Conservation (phyloP, 2,329 filamentous ascomycete genomes). For the Fusarium redolens region DNA sequence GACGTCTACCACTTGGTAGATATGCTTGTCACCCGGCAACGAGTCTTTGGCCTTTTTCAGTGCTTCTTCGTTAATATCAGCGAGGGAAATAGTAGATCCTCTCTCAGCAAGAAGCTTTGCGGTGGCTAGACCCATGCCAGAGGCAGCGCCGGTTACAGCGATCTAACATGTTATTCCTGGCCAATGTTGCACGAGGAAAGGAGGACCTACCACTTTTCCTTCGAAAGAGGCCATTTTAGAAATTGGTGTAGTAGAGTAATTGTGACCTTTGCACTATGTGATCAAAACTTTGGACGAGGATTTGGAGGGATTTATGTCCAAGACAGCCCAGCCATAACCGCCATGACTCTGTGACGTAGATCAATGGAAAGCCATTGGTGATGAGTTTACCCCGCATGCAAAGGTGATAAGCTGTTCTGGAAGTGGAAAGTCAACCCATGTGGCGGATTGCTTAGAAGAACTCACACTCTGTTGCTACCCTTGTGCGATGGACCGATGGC, state of each 20-base stretch:
- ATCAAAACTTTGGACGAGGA: neutral
- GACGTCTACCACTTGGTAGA: slow-evolving; percentile 22
- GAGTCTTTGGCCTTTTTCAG: neutral
- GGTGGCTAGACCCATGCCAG: slow-evolving; percentile 38
- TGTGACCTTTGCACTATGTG: no score
- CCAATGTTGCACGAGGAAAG: accelerated
- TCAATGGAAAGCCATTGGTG: neutral
- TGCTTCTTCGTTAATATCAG: slow-evolving; percentile 31
- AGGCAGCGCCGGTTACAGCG: slow-evolving; percentile 36
- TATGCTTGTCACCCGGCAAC: neutral
- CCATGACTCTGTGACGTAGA: neutral
- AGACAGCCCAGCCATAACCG: no score
- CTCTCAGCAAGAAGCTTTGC: slow-evolving; percentile 32
- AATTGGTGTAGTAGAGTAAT: accelerated
- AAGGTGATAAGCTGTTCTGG: neutral
- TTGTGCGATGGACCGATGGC: accelerated
- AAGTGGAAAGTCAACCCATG: slow-evolving; percentile 15
- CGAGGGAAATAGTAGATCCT: slow-evolving; percentile 36
- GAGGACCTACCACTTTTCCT: slow-evolving; percentile 1
- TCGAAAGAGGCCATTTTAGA: neutral
- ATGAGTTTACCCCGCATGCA: neutral
- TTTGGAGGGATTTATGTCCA: neutral
- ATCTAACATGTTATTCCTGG: slow-evolving; percentile 2
- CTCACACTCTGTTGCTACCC: accelerated
- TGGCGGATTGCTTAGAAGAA: neutral